Evolutionary conservation across 306 rosid genomes (phyloP), one percentile per base, ranked within the genome.

Genomic region (Myrica gale): DNA sequence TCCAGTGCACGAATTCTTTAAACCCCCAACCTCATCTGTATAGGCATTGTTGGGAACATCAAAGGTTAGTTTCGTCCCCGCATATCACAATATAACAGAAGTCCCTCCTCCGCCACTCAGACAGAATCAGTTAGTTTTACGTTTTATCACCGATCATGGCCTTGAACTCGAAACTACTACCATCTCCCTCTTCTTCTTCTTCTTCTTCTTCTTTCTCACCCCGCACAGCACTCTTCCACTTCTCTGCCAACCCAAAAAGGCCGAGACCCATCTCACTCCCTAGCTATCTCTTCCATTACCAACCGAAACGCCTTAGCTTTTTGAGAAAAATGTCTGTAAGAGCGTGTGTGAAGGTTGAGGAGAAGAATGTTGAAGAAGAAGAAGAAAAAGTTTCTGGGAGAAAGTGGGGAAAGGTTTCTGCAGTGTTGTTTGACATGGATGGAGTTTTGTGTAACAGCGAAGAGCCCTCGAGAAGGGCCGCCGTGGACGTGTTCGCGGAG

Each of bases 361-460:
- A 81, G 89, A 90, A 80, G 84, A 82, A 58, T 45, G 84, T 70
- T 7, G 71, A 68, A 10, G 81, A 53, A 43, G 82, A 79, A 26
- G 71, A 68, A 10, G 81, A 53, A 43, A 81, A 79, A 26, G 82
- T 89, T 60, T 61, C 85, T 21, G 78, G 63, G 57, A 82, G 46
- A 43, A 88, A 82, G 17, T 95, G 98, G 97, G 96, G 90, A 42
- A 90, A 89, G 76, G 97, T 95, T 41, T 90, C 98, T 3, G 97
- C 97, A 1, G 97, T 95, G 78, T 57, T 92, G 78, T 95, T 95
- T 80, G 98, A 95, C 80, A 95, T 95, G 98, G 98, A 95, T 32
- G 98, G 98, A 66, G 98, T 95, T 43, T 88, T 95, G 61, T 95
- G 97, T 80, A 84, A 95, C 79, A 92, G 97, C 39, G 98, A 95